Evolutionary conservation across 805 yeast genomes (phyloP).

Genomic region (Dipodascopsis uninucleata): DNA sequence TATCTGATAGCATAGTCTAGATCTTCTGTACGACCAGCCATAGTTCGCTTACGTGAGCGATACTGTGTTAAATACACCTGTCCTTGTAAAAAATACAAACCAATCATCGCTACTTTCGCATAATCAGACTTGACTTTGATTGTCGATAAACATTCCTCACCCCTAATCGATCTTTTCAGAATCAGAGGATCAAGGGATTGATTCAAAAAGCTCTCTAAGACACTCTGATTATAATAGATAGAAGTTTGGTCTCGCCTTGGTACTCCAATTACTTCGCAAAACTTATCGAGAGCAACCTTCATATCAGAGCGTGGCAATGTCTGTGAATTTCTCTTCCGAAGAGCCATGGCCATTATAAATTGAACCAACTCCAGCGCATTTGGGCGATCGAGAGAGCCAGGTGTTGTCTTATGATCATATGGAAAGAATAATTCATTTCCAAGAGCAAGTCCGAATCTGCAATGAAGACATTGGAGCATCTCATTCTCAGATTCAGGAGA

Average conservation of each 20-base stretch:
- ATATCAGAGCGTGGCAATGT: constrained; percentile 62
- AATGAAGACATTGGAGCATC: constrained; percentile 69
- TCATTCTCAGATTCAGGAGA: constrained; percentile 56
- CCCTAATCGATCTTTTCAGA: constrained; percentile 22
- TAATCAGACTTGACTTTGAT: constrained; percentile 17
- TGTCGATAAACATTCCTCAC: constrained; percentile 14
- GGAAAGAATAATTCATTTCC: constrained; percentile 56
- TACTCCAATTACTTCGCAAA: constrained; percentile 68
- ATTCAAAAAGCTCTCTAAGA: constrained; percentile 46
- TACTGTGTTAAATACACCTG: constrained; percentile 64
- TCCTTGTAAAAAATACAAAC: constrained; percentile 69
- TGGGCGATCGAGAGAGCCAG: constrained; percentile 40
- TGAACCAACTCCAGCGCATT: constrained; percentile 43
- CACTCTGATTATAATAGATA: constrained; percentile 40
- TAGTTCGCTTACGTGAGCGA: constrained; percentile 65
- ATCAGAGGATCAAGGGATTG: constrained; percentile 25
- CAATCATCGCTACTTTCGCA: constrained; percentile 35
- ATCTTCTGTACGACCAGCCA: constrained; percentile 80
- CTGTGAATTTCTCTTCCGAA: constrained; percentile 52
- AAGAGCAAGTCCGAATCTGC: constrained; percentile 68
- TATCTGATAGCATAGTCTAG: constrained; percentile 67
- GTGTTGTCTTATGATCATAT: constrained; percentile 57
- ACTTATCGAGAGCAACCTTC: constrained; percentile 65
- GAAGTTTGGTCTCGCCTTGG: constrained; percentile 40
- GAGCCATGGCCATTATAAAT: constrained; percentile 54